Percentiles rank a stretch among this genome's conserved stretches.
These are phyloP conservation scores for Xylaria sp. DNA, from an alignment of 2,329 filamentous ascomycete genomes.

Conservation along the genomic window DNA sequence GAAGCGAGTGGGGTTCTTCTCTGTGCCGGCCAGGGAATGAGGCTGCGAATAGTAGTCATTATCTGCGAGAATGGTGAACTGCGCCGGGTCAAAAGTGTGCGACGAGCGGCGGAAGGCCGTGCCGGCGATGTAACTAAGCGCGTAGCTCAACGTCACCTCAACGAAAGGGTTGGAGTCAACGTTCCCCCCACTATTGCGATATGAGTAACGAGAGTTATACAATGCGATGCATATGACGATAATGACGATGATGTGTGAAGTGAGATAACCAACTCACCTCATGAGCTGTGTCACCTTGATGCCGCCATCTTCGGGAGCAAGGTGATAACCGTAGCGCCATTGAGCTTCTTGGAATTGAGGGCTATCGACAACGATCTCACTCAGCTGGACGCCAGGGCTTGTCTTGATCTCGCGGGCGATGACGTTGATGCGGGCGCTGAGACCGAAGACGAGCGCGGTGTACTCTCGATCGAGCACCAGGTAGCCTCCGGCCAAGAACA, in stretches of 20 bases:
- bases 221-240: no score
- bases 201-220: slow-evolving; percentile 11
- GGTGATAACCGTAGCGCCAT: slow-evolving; percentile 87
- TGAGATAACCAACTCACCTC: slow-evolving; percentile 65
- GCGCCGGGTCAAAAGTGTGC: slow-evolving; percentile 71
- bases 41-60: slow-evolving; percentile 95
- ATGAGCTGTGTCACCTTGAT: slow-evolving; percentile 83
- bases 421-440: slow-evolving; percentile 75
- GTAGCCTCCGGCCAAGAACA: slow-evolving; percentile 93
- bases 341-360: slow-evolving; percentile 89
- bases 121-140: slow-evolving; percentile 79
- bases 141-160: slow-evolving; percentile 89
- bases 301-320: slow-evolving; percentile 77
- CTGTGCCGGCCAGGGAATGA: slow-evolving; percentile 47
- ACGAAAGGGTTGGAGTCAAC: slow-evolving; percentile 81
- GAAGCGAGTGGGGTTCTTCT: slow-evolving; percentile 66
- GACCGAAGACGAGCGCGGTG: slow-evolving; percentile 78
- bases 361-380: slow-evolving; percentile 85
- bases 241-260: neutral
- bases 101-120: slow-evolving; percentile 53
- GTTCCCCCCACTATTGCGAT: slow-evolving; percentile 55
- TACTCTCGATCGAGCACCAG: slow-evolving; percentile 90
- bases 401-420: slow-evolving; percentile 68
- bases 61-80: slow-evolving; percentile 90
- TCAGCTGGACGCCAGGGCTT: slow-evolving; percentile 71